Base-by-base conservation (phyloP, 1,284 basidiomycete species). In the Erythrobasidium hasegawianum region DNA sequence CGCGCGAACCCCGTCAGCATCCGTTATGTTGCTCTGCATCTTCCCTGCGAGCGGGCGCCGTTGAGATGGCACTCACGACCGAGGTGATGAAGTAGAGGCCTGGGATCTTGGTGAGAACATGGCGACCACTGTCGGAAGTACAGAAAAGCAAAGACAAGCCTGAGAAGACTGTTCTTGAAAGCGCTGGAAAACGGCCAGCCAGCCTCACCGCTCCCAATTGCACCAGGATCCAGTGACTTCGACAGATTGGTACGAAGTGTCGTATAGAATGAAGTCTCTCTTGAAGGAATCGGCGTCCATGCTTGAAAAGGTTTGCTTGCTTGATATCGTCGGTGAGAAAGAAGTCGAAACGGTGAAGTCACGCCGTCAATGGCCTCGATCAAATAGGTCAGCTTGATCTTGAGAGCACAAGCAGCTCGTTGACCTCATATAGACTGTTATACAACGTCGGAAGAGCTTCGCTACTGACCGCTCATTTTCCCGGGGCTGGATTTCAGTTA, bases 221-320 rank as follows among this genome's bases (percentile, higher is more conserved):
- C 62, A 65, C 62, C 62, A 65, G 55, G 62, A 65, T 41, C 62
- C 62, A 27, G 62, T 58, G 55, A 65, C 53, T 43, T 57, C 43
- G 56, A 65, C 62, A n/a, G 55, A 41, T 16, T 58, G 55, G 55
- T 57, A 49, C 22, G 55, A 57, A 13, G 55, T 43, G 47, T 65
- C 49, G 62, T 65, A 65, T 18, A 65, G 54, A 56, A 65, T 65
- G 47, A 65, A 65, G 24, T 65, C 62, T 33, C 33, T 38, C 57
- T 65, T 8, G 41, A 18, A 47, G 33, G 57, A 27, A 10, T 38
- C 18, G 27, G 29, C 54, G 56, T 43, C 45, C 47, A 57, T 47
- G 5, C 7, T 47, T n/a, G 43, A 5, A 47, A 16, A 16, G 43
- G 5, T 24, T 47, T 47, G n/a, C n/a, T n/a, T 8, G 22, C 5